Percentiles rank a stretch among this genome's conserved stretches.
phyloP scores from a whole-genome alignment of 176 grass and related monocot genomes.

The Carex littledalei region DNA sequence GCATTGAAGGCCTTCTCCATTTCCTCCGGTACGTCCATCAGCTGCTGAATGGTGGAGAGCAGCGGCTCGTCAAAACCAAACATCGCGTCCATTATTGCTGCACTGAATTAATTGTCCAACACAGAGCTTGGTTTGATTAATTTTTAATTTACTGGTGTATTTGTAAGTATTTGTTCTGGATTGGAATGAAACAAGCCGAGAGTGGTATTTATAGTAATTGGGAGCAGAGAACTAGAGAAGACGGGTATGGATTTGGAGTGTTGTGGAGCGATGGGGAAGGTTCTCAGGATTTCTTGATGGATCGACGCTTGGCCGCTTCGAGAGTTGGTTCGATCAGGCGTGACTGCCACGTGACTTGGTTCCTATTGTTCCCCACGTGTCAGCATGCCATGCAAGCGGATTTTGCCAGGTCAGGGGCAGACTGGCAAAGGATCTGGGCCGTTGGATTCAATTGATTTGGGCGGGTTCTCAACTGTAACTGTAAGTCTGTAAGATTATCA shows the following conservation, averaged over 20 bases:
- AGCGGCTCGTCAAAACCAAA: conserved; percentile 27
- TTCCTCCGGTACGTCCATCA: conserved; percentile 55
- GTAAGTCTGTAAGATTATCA: too few species aligned
- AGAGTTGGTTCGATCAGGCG: not conserved
- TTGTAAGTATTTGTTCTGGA: not conserved
- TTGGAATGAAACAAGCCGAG: not conserved
- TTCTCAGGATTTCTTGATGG: conserved; percentile 20
- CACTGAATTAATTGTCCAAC: not conserved
- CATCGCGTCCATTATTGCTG: conserved; percentile 27
- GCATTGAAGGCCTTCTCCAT: conserved; percentile 43
- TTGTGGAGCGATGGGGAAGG: conserved; percentile 23
- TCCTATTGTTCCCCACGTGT: not conserved
- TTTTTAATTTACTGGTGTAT: not conserved
- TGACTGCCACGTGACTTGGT: not conserved
- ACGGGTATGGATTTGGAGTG: conserved; percentile 16
- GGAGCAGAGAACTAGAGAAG: not conserved
- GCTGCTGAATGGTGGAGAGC: conserved; percentile 27
- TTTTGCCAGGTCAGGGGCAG: not conserved
- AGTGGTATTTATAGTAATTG: not conserved
- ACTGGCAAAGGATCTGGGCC: too few species aligned
- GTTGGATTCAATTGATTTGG: not conserved
- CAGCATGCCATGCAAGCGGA: not conserved
- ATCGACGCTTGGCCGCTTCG: not conserved
- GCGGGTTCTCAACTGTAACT: not conserved
- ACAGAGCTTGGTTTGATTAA: not conserved